phyloP scores from a whole-genome alignment of 23 red algal species.

The Gracilaria caudata region DNA sequence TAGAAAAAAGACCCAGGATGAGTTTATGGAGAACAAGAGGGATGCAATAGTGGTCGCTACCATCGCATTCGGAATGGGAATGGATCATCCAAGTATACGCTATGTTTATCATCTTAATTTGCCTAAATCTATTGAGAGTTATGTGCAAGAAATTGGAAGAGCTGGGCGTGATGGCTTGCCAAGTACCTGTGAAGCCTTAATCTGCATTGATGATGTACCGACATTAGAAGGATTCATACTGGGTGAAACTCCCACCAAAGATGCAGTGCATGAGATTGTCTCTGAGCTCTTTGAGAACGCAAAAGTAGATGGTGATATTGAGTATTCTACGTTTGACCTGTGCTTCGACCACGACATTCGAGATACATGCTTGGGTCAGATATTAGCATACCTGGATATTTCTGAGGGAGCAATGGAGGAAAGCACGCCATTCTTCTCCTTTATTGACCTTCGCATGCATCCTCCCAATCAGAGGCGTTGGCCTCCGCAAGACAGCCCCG shows the following conservation, averaged over 20 bases:
- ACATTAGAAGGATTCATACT: conserved; percentile 52
- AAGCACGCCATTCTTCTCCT: conserved; percentile 61
- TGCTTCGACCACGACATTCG: conserved; percentile 66
- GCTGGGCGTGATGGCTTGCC: conserved; percentile 86
- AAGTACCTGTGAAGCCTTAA: conserved; percentile 56
- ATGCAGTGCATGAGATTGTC: conserved; percentile 22
- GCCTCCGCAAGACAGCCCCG: conserved; percentile 17
- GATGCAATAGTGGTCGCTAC: conserved; percentile 88
- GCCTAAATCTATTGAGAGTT: conserved; percentile 81
- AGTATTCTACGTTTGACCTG: conserved; percentile 58
- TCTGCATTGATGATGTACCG: conserved; percentile 73
- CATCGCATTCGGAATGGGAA: conserved; percentile 99
- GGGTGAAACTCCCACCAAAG: conserved; percentile 27
- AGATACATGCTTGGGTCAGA: conserved; percentile 53
- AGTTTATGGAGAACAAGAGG: conserved; percentile 66
- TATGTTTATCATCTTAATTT: conserved; percentile 89
- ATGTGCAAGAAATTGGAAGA: conserved; percentile 86
- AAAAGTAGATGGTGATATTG: conserved; percentile 39
- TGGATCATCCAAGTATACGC: conserved; percentile 91
- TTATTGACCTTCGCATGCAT: conserved; percentile 31
- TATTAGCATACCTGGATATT: conserved; percentile 72
- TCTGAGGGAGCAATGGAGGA: conserved; percentile 52
- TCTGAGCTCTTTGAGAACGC: conserved; percentile 4
- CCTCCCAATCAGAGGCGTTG: conserved; percentile 17
- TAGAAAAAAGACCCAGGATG: conserved; percentile 68